Conservation (phyloP, 2,329 filamentous ascomycete species). For the Penicillium decumbens region DNA sequence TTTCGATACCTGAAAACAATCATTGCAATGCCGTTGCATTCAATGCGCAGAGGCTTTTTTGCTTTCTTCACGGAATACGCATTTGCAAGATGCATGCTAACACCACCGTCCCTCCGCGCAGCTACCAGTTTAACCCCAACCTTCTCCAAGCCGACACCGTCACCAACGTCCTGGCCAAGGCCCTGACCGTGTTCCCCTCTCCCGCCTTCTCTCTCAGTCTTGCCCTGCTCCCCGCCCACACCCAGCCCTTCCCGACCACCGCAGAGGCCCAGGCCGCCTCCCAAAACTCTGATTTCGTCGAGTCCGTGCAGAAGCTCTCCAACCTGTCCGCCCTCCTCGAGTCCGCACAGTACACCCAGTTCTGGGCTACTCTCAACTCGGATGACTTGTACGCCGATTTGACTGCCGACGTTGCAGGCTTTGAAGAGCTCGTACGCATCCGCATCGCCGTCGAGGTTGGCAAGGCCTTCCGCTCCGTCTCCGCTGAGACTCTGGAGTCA, state of each 20-base stretch:
- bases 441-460: slow-evolving; percentile 84
- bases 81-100: slow-evolving; percentile 8
- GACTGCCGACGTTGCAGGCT: slow-evolving; percentile 87
- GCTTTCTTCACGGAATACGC: background rate
- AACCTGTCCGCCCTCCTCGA: slow-evolving; percentile 81
- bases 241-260: slow-evolving; percentile 59
- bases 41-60: background rate
- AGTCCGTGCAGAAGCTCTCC: slow-evolving; percentile 85
- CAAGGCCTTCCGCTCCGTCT: slow-evolving; percentile 71
- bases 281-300: slow-evolving; percentile 57
- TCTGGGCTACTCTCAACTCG: slow-evolving; percentile 88
- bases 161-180: slow-evolving; percentile 98
- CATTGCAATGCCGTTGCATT: slow-evolving; percentile 15
- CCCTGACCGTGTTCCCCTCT: slow-evolving; percentile 93
- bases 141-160: slow-evolving; percentile 94
- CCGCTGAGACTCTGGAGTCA: slow-evolving; percentile 62
- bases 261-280: slow-evolving; percentile 39
- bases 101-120: slow-evolving; percentile 38
- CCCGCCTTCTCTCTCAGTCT: slow-evolving; percentile 92
- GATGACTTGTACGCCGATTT: slow-evolving; percentile 96
- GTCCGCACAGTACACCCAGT: slow-evolving; percentile 80
- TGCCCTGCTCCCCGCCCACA: slow-evolving; percentile 83
- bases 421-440: slow-evolving; percentile 88
- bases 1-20: slow-evolving; percentile 64
- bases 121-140: slow-evolving; percentile 99